phyloP scores from a whole-genome alignment of 2,329 filamentous ascomycete genomes.

The Pseudogymnoascus sp. region DNA sequence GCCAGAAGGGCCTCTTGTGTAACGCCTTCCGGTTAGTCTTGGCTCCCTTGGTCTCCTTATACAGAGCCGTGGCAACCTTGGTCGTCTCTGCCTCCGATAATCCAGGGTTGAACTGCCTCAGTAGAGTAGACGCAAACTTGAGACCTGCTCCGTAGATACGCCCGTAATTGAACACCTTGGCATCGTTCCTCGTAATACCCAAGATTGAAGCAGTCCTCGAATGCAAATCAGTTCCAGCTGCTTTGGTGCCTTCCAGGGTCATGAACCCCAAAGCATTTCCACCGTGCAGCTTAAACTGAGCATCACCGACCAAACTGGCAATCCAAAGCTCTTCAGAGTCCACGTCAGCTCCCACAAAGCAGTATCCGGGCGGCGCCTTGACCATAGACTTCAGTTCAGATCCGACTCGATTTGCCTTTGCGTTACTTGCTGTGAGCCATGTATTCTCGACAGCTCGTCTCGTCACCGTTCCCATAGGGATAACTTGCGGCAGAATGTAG shows the following conservation, averaged over 20 bases:
- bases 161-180: constrained; percentile 98
- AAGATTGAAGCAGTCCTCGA: constrained; percentile 87
- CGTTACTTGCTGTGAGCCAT: constrained; percentile 96
- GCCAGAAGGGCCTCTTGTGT: constrained; percentile 76
- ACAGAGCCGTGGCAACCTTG: constrained; percentile 69
- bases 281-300: constrained; percentile 88
- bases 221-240: constrained; percentile 87
- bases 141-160: constrained; percentile 97
- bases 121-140: constrained; percentile 81
- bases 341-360: constrained; percentile 93
- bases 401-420: constrained; percentile 89
- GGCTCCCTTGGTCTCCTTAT: constrained; percentile 80
- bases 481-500: constrained; percentile 89
- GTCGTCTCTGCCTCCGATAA: constrained; percentile 73
- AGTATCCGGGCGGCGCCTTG: constrained; percentile 79
- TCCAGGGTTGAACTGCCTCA: constrained; percentile 86
- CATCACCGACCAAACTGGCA: constrained; percentile 86
- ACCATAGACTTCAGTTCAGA: constrained; percentile 98
- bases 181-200: constrained; percentile 88
- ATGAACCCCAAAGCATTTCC: constrained; percentile 98
- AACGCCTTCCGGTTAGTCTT: constrained; percentile 70
- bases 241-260: constrained; percentile 94
- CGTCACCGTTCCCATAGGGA: constrained; percentile 97
- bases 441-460: constrained; percentile 93
- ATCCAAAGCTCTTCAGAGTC: constrained; percentile 99